Conservation (phyloP, 2,329 filamentous ascomycete species). For the Drechslerella coelobrocha region DNA sequence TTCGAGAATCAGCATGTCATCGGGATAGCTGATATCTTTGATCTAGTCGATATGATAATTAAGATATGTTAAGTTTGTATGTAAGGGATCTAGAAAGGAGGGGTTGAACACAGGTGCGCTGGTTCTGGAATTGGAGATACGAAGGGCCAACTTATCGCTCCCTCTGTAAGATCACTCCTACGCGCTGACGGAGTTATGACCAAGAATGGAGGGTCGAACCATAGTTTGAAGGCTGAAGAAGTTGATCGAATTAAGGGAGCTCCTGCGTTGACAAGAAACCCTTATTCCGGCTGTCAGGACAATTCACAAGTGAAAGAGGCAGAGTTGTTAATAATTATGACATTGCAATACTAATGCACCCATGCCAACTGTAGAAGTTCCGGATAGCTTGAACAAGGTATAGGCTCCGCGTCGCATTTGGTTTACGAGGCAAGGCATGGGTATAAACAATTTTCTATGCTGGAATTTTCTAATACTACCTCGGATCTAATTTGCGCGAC, state of each 20-base stretch:
- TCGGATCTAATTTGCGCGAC: constrained; percentile 6
- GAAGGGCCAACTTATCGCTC: constrained; percentile 9
- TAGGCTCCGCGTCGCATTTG: constrained; percentile 3
- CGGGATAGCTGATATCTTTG: constrained; percentile 18
- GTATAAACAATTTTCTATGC: constrained; percentile 1
- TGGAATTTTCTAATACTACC: constrained; percentile 14
- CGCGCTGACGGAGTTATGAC: constrained; percentile 5
- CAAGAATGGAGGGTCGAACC: constrained; percentile 11
- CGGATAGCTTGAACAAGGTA: constrained; percentile 14
- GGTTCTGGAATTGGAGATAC: constrained; percentile 6
- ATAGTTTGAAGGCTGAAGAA: constrained; percentile 14
- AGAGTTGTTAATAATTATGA: constrained; percentile 6
- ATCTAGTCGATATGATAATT: constrained; percentile 10
- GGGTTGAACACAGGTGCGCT: constrained; percentile 1
- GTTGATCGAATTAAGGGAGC: constrained; percentile 23
- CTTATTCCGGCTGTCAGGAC: constrained; percentile 8
- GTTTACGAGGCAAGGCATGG: neutral
- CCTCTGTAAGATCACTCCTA: constrained; percentile 16
- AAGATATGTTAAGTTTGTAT: constrained; percentile 15
- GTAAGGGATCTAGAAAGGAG: constrained; percentile 5
- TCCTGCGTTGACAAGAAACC: neutral
- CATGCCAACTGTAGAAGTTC: constrained; percentile 10
- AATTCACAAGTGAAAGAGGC: constrained; percentile 11
- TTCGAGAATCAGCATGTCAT: constrained; percentile 24
- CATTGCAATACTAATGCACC: constrained; percentile 1